These are phyloP conservation scores for Microsporum ferrugineum DNA, from an alignment of 2,329 filamentous ascomycete genomes.

Conservation along the genomic window DNA sequence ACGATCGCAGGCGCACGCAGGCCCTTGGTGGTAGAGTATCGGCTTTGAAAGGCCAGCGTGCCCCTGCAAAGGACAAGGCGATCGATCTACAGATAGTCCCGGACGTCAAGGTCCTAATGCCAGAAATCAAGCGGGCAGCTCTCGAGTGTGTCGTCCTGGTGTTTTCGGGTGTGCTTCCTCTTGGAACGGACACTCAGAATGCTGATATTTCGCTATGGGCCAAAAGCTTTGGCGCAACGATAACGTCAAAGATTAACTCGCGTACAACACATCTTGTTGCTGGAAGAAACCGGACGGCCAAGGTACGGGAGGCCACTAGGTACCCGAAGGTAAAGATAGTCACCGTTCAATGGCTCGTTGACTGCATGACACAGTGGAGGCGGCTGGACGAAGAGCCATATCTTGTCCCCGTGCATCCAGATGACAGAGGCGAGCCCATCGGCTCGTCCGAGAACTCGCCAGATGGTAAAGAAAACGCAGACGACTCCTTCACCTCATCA, in stretches of 20 bases:
- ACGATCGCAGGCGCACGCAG: constrained; percentile 47
- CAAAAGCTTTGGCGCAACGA: constrained; percentile 65
- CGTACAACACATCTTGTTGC: constrained; percentile 43
- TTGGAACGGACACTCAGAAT: constrained; percentile 64
- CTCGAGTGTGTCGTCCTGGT: constrained; percentile 68
- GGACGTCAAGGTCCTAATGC: constrained; percentile 76
- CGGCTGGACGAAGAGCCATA: constrained; percentile 69
- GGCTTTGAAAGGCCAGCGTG: constrained; percentile 41
- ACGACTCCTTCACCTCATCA: constrained; percentile 7
- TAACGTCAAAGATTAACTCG: constrained; percentile 36
- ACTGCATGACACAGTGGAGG: constrained; percentile 74
- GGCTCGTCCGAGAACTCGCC: constrained; percentile 20
- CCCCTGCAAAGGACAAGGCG: constrained; percentile 30
- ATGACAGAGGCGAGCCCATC: constrained; percentile 44
- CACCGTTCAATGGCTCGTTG: constrained; percentile 76
- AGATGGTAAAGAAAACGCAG: constrained; percentile 12
- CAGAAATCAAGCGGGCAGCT: constrained; percentile 63
- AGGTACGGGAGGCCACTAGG: constrained; percentile 75
- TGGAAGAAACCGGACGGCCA: constrained; percentile 63
- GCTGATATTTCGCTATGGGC: constrained; percentile 85
- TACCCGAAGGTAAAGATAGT: constrained; percentile 81
- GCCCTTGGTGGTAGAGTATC: constrained; percentile 38
- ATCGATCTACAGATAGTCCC: constrained; percentile 55
- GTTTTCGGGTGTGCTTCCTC: constrained; percentile 78
- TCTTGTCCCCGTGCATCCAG: constrained; percentile 61